Conservation (phyloP, 2,329 filamentous ascomycete genomes). For the Scedosporium boydii region DNA sequence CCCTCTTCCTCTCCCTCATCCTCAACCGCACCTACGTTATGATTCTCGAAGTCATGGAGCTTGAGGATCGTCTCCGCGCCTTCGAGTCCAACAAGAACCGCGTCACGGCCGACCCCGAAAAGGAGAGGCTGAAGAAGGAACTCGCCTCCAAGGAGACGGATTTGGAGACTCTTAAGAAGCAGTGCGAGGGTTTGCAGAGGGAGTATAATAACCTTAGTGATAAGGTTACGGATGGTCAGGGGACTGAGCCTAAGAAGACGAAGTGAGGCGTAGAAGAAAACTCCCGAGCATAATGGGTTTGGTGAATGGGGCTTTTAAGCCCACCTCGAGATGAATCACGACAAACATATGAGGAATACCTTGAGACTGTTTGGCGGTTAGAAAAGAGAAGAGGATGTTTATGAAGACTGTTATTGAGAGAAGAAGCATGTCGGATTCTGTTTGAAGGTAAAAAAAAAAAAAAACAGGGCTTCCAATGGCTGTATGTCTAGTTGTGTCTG, state of each 20-base stretch:
- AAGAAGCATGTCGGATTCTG: too few relatives aligned
- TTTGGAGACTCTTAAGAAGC: slow-evolving; percentile 83
- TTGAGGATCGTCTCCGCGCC: slow-evolving; percentile 84
- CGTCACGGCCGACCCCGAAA: slow-evolving; percentile 42
- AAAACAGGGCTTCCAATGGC: not conserved
- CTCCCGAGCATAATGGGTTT: not conserved
- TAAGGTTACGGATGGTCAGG: slow-evolving; percentile 56
- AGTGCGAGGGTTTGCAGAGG: slow-evolving; percentile 69
- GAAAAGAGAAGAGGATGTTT: not conserved
- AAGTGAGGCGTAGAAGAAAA: slow-evolving; percentile 24
- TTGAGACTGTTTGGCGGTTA: too few relatives aligned
- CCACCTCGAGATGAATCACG: too few relatives aligned
- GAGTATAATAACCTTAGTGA: slow-evolving; percentile 85
- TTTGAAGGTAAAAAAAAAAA: not conserved
- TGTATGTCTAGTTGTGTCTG: not conserved
- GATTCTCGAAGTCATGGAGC: slow-evolving; percentile 82
- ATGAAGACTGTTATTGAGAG: not conserved
- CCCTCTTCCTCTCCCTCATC: slow-evolving; percentile 95
- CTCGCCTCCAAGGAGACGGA: slow-evolving; percentile 24
- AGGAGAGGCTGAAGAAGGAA: not conserved
- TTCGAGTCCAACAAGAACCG: slow-evolving; percentile 56
- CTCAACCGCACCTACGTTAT: slow-evolving; percentile 98
- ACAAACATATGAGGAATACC: too few relatives aligned
- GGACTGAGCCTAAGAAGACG: slow-evolving; percentile 48
- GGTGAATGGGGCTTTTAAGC: not conserved